Conservation (phyloP, 495 filamentous ascomycete genomes). For the Hyaloscypha finlandica region DNA sequence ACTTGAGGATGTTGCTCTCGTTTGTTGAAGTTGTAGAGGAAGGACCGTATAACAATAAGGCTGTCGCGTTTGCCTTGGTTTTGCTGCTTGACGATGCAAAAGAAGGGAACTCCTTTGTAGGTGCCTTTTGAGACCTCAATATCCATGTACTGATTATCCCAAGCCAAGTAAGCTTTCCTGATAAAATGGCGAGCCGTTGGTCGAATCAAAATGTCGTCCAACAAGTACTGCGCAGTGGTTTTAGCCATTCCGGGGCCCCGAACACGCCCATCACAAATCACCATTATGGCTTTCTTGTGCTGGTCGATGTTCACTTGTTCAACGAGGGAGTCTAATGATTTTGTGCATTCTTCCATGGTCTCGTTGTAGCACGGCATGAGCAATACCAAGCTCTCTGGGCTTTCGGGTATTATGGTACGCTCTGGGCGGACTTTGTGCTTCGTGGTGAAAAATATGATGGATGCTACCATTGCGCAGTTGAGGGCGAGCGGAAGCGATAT, state of each 20-base stretch:
- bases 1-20: constrained; percentile 26
- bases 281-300: constrained; percentile 66
- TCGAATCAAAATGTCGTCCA: constrained; percentile 68
- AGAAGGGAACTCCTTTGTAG: constrained; percentile 64
- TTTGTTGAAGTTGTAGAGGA: constrained; percentile 71
- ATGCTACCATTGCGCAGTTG: constrained; percentile 33
- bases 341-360: constrained; percentile 32
- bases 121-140: constrained; percentile 69
- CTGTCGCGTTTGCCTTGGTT: constrained; percentile 80
- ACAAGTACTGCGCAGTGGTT: constrained; percentile 69
- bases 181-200: constrained; percentile 46
- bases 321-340: constrained; percentile 37
- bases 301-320: constrained; percentile 32
- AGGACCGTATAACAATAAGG: constrained; percentile 76
- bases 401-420: constrained; percentile 28
- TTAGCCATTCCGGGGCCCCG: constrained; percentile 73
- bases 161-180: neutral
- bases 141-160: constrained; percentile 72
- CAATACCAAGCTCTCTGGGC: constrained; percentile 34
- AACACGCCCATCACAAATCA: constrained; percentile 76
- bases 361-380: constrained; percentile 40
- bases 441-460: constrained; percentile 4
- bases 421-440: constrained; percentile 9
- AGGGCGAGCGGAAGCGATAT: constrained; percentile 32
- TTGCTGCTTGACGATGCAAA: constrained; percentile 65